phyloP scores from a whole-genome alignment of 176 grass and related monocot genomes.

The Carex parvula region DNA sequence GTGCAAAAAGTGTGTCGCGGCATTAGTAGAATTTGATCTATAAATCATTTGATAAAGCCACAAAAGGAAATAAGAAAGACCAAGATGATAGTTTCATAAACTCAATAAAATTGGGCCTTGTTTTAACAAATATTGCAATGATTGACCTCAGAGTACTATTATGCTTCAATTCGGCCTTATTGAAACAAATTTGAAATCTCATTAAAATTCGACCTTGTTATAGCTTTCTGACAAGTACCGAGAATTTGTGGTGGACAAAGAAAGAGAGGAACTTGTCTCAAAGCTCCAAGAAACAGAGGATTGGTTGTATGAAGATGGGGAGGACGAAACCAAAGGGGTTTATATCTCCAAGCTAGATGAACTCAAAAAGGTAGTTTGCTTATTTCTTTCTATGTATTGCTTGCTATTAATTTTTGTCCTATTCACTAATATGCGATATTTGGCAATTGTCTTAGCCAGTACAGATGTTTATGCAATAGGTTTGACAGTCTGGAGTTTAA shows the following conservation, averaged over 20 bases:
- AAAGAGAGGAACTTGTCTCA: conserved; percentile 55
- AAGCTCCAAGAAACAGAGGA: conserved; percentile 87
- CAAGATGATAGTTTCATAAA: neutral
- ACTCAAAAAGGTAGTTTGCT: conserved; percentile 52
- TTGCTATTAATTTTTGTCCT: neutral
- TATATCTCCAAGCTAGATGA: conserved; percentile 93
- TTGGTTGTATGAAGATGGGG: conserved; percentile 96
- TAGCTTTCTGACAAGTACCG: conserved; percentile 80
- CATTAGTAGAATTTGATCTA: neutral
- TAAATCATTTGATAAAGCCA: neutral
- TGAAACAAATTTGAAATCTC: neutral
- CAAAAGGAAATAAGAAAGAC: neutral
- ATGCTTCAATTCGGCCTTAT: neutral
- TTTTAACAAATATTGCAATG: neutral
- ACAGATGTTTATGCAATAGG: neutral
- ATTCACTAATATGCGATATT: neutral
- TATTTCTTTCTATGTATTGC: neutral
- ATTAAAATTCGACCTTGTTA: neutral
- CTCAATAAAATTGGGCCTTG: neutral
- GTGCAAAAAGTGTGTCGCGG: neutral
- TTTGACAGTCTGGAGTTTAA: neutral
- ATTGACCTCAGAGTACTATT: neutral
- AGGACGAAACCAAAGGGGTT: conserved; percentile 92
- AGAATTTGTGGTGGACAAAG: conserved; percentile 54
- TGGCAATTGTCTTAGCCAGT: neutral